Percentiles rank a stretch among this genome's conserved stretches.
Conservation (phyloP, 1,139 yeast species). For the Maudiozyma humilis region DNA sequence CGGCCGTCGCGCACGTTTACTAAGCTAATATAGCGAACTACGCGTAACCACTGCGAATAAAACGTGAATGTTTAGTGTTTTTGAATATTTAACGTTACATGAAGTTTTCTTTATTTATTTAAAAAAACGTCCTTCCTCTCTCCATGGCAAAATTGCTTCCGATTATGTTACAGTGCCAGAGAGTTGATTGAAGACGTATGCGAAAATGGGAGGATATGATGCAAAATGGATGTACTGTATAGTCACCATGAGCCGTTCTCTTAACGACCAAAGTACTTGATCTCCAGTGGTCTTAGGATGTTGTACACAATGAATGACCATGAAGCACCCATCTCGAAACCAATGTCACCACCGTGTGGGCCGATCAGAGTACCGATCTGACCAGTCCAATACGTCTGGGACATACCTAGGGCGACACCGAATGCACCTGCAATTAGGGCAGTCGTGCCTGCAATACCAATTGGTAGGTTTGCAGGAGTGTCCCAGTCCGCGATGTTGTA, state of each 20-base stretch:
- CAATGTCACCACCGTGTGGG: slow-evolving; percentile 69
- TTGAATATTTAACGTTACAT: background rate
- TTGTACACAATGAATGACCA: slow-evolving; percentile 62
- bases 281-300: slow-evolving; percentile 56
- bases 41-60: background rate
- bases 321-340: slow-evolving; percentile 65
- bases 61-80: background rate
- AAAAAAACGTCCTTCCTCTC: background rate
- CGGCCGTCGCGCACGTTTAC: too few relatives aligned
- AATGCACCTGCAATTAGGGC: slow-evolving; percentile 47
- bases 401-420: slow-evolving; percentile 79
- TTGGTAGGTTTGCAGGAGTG: slow-evolving; percentile 49
- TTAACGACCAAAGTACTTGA: slow-evolving; percentile 37
- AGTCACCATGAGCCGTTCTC: too few relatives aligned
- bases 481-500: slow-evolving; percentile 58
- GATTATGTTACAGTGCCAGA: background rate
- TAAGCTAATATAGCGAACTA: too few relatives aligned
- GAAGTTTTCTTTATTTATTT: background rate
- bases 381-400: slow-evolving; percentile 74
- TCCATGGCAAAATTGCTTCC: background rate
- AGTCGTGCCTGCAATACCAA: slow-evolving; percentile 66
- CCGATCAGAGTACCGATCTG: slow-evolving; percentile 57
- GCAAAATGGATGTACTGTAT: too few relatives aligned
- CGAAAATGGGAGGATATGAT: background rate
- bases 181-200: background rate